Conservation (phyloP, 73 alveolate genomes). For the Paramecium tetraurelia region DNA sequence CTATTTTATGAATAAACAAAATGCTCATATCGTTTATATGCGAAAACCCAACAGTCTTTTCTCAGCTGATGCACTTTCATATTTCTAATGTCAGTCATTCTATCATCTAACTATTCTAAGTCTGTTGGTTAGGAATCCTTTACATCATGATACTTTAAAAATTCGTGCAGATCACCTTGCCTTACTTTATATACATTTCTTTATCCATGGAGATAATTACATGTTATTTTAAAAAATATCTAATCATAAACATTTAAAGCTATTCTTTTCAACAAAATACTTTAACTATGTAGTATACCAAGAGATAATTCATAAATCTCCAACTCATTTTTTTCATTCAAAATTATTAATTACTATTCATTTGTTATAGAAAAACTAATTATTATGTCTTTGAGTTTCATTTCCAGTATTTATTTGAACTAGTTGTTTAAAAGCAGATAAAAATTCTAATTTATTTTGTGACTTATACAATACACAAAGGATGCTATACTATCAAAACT, state of each 20-base stretch:
- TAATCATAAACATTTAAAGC: neutral
- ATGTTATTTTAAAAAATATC: neutral
- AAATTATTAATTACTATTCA: neutral
- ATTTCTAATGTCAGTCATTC: neutral
- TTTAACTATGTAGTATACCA: neutral
- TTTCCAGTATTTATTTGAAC: neutral
- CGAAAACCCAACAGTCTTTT: neutral
- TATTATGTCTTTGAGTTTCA: neutral
- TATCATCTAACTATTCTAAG: neutral
- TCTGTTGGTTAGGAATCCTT: neutral
- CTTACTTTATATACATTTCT: neutral
- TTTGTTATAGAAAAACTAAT: neutral
- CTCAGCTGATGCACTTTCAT: neutral
- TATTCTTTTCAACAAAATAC: neutral
- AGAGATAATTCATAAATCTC: neutral
- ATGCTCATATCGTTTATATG: neutral
- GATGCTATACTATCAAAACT: neutral
- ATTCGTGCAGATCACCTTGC: neutral
- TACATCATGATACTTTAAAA: neutral
- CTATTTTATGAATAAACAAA: neutral
- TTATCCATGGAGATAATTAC: neutral
- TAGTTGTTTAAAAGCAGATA: neutral
- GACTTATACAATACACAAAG: neutral
- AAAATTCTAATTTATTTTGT: neutral
- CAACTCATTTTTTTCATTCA: neutral